Conservation (phyloP, 805 yeast species). For the Saturnispora galanensis region DNA sequence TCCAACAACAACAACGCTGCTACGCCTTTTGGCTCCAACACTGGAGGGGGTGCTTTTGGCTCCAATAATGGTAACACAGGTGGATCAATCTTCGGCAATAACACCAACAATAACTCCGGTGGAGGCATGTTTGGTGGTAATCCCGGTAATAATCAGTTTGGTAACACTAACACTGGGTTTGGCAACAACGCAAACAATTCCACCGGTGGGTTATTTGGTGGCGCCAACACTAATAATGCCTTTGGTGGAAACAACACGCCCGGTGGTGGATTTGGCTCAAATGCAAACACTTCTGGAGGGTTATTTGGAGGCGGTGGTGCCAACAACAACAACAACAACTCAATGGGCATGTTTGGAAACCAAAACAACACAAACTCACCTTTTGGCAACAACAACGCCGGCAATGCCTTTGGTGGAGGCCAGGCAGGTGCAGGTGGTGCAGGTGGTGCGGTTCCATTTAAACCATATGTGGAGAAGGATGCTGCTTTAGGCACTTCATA, state of each 20-base stretch:
- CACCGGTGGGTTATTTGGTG: slow-evolving; percentile 14
- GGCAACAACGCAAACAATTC: slow-evolving; percentile 23
- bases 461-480: slow-evolving; percentile 66
- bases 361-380: slow-evolving; percentile 20
- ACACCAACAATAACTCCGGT: slow-evolving; percentile 14
- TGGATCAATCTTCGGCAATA: slow-evolving; percentile 17
- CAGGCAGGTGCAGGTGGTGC: too few relatives aligned
- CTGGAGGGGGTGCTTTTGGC: slow-evolving; percentile 30
- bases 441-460: slow-evolving; percentile 38
- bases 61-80: slow-evolving; percentile 15
- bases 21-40: slow-evolving; percentile 22
- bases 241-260: slow-evolving; percentile 13
- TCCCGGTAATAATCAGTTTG: neutral
- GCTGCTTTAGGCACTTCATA: slow-evolving; percentile 42
- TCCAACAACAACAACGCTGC: slow-evolving; percentile 1
- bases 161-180: slow-evolving; percentile 27
- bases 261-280: slow-evolving; percentile 25
- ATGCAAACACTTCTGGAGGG: slow-evolving; percentile 6
- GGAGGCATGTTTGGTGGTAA: slow-evolving; percentile 30
- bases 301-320: neutral
- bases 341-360: slow-evolving; percentile 9
- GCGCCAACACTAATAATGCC: slow-evolving; percentile 11
- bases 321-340: slow-evolving; percentile 12
- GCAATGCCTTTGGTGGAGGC: slow-evolving; percentile 6
- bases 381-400: slow-evolving; percentile 30